These are phyloP conservation scores for Podila minutissima DNA, from an alignment of 192 early-diverging fungal genomes.

Conservation along the genomic window DNA sequence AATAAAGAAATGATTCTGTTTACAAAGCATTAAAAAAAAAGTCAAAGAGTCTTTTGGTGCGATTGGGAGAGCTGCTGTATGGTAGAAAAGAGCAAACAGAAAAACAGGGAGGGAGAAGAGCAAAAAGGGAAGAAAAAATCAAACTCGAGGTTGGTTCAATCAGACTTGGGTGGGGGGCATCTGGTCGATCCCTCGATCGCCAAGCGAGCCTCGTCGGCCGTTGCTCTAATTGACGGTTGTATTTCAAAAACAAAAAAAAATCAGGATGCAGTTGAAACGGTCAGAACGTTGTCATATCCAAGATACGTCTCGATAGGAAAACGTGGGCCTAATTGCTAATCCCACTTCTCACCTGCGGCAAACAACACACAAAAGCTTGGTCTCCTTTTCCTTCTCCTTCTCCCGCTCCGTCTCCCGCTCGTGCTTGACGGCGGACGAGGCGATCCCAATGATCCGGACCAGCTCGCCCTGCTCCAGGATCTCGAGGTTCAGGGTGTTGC, in stretches of 20 bases:
- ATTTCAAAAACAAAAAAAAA: background rate
- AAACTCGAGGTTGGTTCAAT: background rate
- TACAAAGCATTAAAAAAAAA: too few relatives aligned
- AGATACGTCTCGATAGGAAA: background rate
- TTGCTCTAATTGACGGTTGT: background rate
- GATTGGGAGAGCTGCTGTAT: too few relatives aligned
- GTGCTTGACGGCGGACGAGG: background rate
- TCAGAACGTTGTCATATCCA: background rate
- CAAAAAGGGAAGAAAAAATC: background rate
- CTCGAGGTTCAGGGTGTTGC: constrained; percentile 7
- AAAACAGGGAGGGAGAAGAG: background rate
- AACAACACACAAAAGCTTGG: background rate
- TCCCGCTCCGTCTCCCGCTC: background rate
- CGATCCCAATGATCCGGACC: constrained; percentile 1
- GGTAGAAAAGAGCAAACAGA: too few relatives aligned
- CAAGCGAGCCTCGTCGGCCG: constrained; percentile 13
- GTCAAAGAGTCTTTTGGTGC: too few relatives aligned
- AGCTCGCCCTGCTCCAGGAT: constrained; percentile 12
- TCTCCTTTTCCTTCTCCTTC: background rate
- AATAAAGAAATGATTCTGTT: too few relatives aligned
- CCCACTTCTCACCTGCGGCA: background rate
- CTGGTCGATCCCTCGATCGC: constrained; percentile 4
- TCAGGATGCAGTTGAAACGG: background rate
- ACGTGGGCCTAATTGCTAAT: background rate
- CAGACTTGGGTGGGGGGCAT: background rate